Base-by-base conservation (phyloP, 768 basidiomycete species). In the Rhizopogon vulgaris region DNA sequence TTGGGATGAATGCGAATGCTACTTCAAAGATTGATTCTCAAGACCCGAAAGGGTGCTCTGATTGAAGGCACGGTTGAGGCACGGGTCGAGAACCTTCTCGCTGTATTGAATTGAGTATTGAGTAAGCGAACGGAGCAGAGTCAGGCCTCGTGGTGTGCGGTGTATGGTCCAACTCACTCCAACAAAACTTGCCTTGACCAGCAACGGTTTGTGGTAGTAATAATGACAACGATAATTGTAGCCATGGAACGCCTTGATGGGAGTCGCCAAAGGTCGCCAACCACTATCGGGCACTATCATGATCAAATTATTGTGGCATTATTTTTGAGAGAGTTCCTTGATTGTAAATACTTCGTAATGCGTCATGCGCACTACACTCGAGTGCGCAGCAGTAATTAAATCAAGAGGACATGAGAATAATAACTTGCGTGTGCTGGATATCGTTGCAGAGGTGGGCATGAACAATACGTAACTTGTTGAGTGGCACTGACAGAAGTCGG, bases 321-420 rank as follows among this genome's bases (percentile, higher is more conserved):
- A 28, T 38, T 38, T n/a, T 49, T 38, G 48, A 15, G 37, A 38
- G 48, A 24, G 22, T 49, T 49, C 48, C 48, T 49, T 49, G 48
- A 49, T 49, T 17, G 18, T 6, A 12, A n/a, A 25, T 49, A 34
- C 32, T 11, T 34, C 10, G 48, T 37, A 18, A 49, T 39, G 2
- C 24, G 48, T n/a, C 37, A 38, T 30, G 32, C 10, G 12, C 10
- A 34, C 10, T 34, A 34, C 32, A 34, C 11, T 34, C 11, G 12
- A 11, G 10, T 34, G 32, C 12, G 0, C 32, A 12, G 32, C 11
- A 34, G 12, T 10, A 32, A 12, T 4, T 32, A 4, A 17, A 22
- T 22, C 15, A 11, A 34, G 17, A 3, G 32, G 6, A 6, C 3
- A 49, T 14, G 10, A 2, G n/a, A 7, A 18, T 25, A 25, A n/a